A percentile compares a stretch with the other conserved stretches of the same genome.
Conservation (phyloP, 2,329 filamentous ascomycete species). For the Sporothrix dimorphospora region DNA sequence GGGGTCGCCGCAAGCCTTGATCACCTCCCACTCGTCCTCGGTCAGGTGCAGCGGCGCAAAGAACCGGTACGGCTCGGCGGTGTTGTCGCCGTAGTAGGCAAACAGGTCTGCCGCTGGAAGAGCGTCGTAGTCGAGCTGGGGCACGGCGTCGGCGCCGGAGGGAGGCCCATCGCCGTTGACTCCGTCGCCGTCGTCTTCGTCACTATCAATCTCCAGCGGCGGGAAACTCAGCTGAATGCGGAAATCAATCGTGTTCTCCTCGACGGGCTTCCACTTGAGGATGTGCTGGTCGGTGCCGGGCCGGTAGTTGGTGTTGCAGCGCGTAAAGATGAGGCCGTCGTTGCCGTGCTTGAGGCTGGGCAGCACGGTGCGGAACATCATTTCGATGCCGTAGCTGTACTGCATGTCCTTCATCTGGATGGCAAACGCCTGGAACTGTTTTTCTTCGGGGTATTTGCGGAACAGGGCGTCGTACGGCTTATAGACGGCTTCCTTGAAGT, state of each 20-base stretch:
- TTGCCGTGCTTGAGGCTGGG: constrained; percentile 88
- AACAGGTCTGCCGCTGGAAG: constrained; percentile 73
- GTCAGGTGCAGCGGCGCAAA: constrained; percentile 72
- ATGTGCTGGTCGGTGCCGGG: constrained; percentile 92
- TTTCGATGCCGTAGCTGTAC: constrained; percentile 82
- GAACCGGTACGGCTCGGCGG: constrained; percentile 57
- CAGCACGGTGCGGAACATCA: constrained; percentile 88
- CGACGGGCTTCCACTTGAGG: constrained; percentile 95
- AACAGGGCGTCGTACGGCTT: constrained; percentile 69
- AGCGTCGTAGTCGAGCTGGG: constrained; percentile 77
- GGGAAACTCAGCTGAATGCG: constrained; percentile 75
- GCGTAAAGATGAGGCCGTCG: constrained; percentile 98
- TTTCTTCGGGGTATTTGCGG: constrained; percentile 69
- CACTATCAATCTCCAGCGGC: constrained; percentile 65
- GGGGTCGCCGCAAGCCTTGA: constrained; percentile 74
- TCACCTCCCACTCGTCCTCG: constrained; percentile 76
- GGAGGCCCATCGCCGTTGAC: neutral
- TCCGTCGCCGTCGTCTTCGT: constrained; percentile 4
- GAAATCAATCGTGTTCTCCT: constrained; percentile 96
- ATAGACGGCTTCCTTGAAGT: constrained; percentile 78
- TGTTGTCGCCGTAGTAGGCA: constrained; percentile 65
- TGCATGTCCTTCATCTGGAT: constrained; percentile 90
- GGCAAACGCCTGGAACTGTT: constrained; percentile 72
- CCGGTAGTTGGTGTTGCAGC: constrained; percentile 80
- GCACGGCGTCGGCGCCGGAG: constrained; percentile 49